These are phyloP conservation scores for Vitellaria paradoxa DNA, from an alignment of 179 eudicot genomes.

Conservation along the genomic window DNA sequence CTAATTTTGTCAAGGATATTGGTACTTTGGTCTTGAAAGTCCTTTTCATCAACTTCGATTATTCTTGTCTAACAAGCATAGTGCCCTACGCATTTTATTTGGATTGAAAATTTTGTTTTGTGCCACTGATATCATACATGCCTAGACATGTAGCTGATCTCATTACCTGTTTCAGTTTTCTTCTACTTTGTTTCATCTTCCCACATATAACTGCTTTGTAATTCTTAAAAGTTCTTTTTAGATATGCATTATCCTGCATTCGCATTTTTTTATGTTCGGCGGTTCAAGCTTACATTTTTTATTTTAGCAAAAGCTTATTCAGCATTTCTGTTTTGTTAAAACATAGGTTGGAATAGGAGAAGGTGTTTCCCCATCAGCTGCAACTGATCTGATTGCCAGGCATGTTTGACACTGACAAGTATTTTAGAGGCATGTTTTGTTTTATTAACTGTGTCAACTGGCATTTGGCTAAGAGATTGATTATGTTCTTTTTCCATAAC, in stretches of 20 bases:
- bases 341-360: slow-evolving; percentile 96
- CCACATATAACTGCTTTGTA: background rate
- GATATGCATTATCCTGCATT: background rate
- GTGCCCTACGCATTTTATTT: background rate
- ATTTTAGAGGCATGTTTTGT: slow-evolving; percentile 27
- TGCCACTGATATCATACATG: background rate
- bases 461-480: slow-evolving; percentile 7
- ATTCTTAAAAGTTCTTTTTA: background rate
- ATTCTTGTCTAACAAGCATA: background rate
- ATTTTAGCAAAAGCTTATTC: slow-evolving; percentile 10
- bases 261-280: background rate
- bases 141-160: background rate
- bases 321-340: slow-evolving; percentile 4
- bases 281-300: background rate
- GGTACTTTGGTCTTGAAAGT: slow-evolving; percentile 38
- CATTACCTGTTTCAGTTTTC: background rate
- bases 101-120: background rate
- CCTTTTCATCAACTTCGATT: background rate
- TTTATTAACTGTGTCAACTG: background rate
- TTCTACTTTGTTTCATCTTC: background rate
- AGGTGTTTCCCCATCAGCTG: slow-evolving; percentile 99
- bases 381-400: slow-evolving; percentile 99
- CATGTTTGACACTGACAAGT: slow-evolving; percentile 34
- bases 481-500: background rate
- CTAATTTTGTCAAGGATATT: slow-evolving; percentile 75